Evolutionary conservation across 768 basidiomycete species (phyloP), one percentile per base, ranked within the genome.

Genomic region (Boletus speciosus): DNA sequence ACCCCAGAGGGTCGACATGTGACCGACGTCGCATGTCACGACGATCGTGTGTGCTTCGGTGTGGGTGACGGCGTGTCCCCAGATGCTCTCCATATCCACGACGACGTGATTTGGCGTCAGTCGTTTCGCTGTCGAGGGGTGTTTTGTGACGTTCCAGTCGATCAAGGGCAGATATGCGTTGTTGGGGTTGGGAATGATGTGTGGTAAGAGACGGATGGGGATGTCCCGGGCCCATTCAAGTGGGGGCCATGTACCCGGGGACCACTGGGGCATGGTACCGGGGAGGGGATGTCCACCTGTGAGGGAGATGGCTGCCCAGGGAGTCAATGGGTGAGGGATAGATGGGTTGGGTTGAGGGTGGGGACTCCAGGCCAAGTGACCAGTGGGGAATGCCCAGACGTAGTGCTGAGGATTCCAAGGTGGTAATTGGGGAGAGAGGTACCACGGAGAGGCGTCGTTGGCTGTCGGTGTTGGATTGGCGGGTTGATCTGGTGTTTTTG

Each of bases 1-100:
- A 2, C 81, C 80, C 84, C 85, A 77, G 39, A 68, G 62, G 5
- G 58, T 58, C 5, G 61, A 59, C 63, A 67, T 59, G 54, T 58
- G 25, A 10, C 59, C 64, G 12, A 57, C 36, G 34, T 64, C 62
- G 42, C 67, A 66, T 5, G 55, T 52, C 14, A 75, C 63, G 15
- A 62, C 39, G 47, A 74, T 25, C 11, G 29, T 62, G 4, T 54
- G 41, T 1, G 61, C 56, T 0, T 58, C 41, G 19, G 67, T 68
- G 15, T 59, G 39, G 7, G 70, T 71, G 42, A 64, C 57, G 0
- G 59, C 7, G 11, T 69, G 41, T 0, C 31, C 48, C 58, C 59
- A 54, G 36, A 65, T 55, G 19, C 50, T 32, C 3, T 21, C 40
- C 49, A 71, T 41, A 23, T 62, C 59, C 15, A 69, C 54, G 50